Conservation (phyloP, 345 rosid genomes). For the Heritiera littoralis region DNA sequence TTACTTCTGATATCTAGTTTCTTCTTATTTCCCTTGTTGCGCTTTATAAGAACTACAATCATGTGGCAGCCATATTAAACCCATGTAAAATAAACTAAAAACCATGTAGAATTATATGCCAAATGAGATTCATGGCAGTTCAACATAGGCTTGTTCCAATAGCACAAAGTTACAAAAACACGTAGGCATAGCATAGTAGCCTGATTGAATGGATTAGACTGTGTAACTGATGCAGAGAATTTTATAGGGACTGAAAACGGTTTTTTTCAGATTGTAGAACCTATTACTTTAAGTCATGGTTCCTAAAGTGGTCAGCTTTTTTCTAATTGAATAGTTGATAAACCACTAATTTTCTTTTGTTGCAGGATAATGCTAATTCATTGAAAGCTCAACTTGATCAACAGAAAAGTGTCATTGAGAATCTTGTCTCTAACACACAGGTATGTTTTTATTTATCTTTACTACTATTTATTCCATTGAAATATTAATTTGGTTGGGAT, state of each 20-base stretch:
- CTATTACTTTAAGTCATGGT: background rate
- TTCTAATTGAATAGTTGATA: background rate
- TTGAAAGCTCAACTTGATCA: slow-evolving; percentile 72
- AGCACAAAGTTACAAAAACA: background rate
- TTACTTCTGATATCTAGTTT: background rate
- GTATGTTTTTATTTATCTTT: slow-evolving; percentile 32
- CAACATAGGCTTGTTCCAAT: background rate
- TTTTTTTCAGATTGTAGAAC: background rate
- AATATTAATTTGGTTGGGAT: background rate
- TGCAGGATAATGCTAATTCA: slow-evolving; percentile 63
- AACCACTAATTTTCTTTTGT: background rate
- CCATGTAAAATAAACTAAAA: background rate
- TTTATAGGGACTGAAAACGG: background rate
- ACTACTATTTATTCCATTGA: background rate
- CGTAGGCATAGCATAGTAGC: background rate
- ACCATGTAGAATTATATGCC: background rate
- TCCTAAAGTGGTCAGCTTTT: background rate
- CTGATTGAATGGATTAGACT: background rate
- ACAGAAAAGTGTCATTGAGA: slow-evolving; percentile 62
- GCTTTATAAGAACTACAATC: background rate
- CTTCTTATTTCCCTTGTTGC: background rate
- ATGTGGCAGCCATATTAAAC: background rate
- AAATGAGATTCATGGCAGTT: background rate
- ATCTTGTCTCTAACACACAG: slow-evolving; percentile 76
- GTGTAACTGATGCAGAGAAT: background rate